Evolutionary conservation across 192 early-diverging fungal species (phyloP), one percentile per base, ranked within the genome.

Genomic region (Dimargaris verticillata): DNA sequence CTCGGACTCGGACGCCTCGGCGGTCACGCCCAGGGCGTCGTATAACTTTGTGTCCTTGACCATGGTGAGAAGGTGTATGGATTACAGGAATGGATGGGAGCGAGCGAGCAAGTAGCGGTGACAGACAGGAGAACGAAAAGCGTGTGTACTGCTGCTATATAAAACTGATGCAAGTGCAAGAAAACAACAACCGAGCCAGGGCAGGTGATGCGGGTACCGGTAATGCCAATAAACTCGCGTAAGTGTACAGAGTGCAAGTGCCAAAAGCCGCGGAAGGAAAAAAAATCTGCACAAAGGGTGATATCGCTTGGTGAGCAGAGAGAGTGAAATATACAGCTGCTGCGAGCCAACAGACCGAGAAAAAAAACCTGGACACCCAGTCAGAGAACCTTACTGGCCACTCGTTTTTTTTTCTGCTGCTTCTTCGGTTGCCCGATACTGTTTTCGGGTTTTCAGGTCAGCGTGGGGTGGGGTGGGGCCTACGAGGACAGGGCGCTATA

Each of bases 1-100:
- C 54, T 96, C 89, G 59, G 73, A 52, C 48, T 93, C 88, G 60
- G 78, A 77, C 57, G 87, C 89, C 13, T 52, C 58, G 15, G 91
- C 84, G 53, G 72, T 51, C 58, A 95, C 86, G 62, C 83, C 97
- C 41, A 99, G 80, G 22, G 82, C 65, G 42, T 99, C 90, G 77
- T 99, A 99, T 58, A 85, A 80, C 69, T 88, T 94, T 65, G 90
- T 94, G 68, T 92, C 91, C 61, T 76, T 78, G 63, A 78, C 78
- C 64, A 68, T 57, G 45, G 18, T 49, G 15, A 29, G 3, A 38
- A 38, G 7, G 33, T 22, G 26, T 24, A 26, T 45, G 15, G 12
- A 44, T 33, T 13, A 51, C 10, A 53, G 17, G 25, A 43, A 50
- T 66, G 6, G 38, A 50, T 66, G 6, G 38, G 44, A 2, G 17